Conservation (phyloP, 2,329 filamentous ascomycete genomes). For the Fusarium sp. region DNA sequence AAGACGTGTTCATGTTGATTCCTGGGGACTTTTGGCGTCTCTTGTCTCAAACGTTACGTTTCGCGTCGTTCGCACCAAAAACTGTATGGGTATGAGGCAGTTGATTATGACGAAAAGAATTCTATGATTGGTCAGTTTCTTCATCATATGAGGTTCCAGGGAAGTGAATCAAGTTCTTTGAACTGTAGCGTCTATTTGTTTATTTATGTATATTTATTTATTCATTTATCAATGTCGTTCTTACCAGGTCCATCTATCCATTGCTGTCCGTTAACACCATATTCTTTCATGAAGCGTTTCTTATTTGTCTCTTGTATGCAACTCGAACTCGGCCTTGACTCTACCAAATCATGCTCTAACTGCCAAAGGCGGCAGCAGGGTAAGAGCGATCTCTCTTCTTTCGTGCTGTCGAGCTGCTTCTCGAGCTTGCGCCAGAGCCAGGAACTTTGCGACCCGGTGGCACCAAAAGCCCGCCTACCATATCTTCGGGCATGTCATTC, state of each 20-base stretch:
- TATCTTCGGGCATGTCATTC: slow-evolving; percentile 70
- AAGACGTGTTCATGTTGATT: slow-evolving; percentile 25
- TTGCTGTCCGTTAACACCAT: slow-evolving; percentile 1
- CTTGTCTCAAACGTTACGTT: slow-evolving; percentile 9
- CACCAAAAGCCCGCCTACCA: slow-evolving; percentile 53
- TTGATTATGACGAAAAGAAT: slow-evolving; percentile 15
- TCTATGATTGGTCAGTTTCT: slow-evolving; percentile 8
- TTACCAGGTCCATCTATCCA: neutral
- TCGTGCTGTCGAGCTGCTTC: slow-evolving; percentile 61
- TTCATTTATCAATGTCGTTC: neutral
- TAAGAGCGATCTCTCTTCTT: slow-evolving; percentile 69
- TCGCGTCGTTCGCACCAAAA: slow-evolving; percentile 13
- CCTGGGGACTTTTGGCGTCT: slow-evolving; percentile 27
- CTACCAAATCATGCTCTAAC: slow-evolving; percentile 35
- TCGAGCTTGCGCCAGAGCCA: slow-evolving; percentile 58
- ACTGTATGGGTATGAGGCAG: slow-evolving; percentile 27
- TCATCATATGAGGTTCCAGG: neutral
- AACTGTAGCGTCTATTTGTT: neutral
- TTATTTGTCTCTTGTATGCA: neutral
- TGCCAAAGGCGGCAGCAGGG: slow-evolving; percentile 67
- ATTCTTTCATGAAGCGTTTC: slow-evolving; percentile 22
- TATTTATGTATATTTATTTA: neutral
- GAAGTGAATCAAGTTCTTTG: neutral
- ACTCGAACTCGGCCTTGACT: neutral
- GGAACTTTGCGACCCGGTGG: slow-evolving; percentile 44